Evolutionary conservation across 176 grass and related monocot species (phyloP), one percentile per base, ranked within the genome.

Genomic region (Rhynchospora pubera): DNA sequence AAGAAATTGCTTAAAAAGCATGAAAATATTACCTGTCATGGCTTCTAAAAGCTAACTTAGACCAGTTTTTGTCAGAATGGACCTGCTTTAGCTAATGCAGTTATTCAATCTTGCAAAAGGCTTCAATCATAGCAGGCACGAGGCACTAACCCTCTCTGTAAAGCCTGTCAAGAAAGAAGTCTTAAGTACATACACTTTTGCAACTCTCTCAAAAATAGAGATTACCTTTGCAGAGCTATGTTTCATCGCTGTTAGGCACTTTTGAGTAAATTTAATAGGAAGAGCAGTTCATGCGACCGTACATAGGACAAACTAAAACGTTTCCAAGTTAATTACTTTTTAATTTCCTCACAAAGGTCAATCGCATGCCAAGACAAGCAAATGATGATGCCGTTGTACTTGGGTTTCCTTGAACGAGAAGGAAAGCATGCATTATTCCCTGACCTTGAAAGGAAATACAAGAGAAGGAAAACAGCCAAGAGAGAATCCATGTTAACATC

Each of bases 351-450:
- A 62, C 42, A 44, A 62, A 62, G 39, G 8, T 46, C 6, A 61
- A 63, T 24, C 28, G 79, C 79, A 65, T 82, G 79, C 45, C 79
- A 82, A 82, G 60, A 82, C 58, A 65, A 30, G 42, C 19, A 82
- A 82, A 80, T 23, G 57, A 80, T 80, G 61, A 82, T 82, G 79
- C 34, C 42, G 45, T 53, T 82, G 79, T 82, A 82, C 79, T 48
- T 82, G 19, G 19, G 61, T 67, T 82, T 82, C 55, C 79, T 82
- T 82, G 42, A 82, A 82, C 61, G 47, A 82, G 46, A 66, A 82
- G 61, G 58, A 82, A 82, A 65, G 44, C 79, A 66, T 82, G 32
- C 62, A 55, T 51, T 67, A 82, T 82, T 65, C 79, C 59, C 59
- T 82, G 43, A 50, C 47, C 42, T 82, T 62, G 42, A 82, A 82